These are phyloP conservation scores for Aspergillaceae sp. DNA, from an alignment of 2,329 filamentous ascomycete species.

Conservation along the genomic window DNA sequence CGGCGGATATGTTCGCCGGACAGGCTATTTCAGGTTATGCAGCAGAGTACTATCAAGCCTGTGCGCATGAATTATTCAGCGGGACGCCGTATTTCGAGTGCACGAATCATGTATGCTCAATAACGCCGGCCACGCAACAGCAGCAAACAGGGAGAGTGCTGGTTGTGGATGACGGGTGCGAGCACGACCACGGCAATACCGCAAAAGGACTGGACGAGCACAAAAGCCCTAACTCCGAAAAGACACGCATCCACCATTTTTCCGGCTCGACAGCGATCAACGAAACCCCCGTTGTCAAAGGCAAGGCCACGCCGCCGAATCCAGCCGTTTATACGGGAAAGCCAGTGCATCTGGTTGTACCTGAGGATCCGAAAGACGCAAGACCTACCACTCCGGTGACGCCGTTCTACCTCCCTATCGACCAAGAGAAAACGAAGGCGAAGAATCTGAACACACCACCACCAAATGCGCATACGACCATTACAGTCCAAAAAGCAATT, in stretches of 20 bases:
- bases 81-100: slow-evolving; percentile 37
- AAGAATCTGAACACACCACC: neutral
- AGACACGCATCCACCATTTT: too few relatives aligned
- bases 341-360: too few relatives aligned
- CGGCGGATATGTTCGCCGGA: slow-evolving; percentile 19
- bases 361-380: too few relatives aligned
- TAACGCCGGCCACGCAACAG: slow-evolving; percentile 15
- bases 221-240: too few relatives aligned
- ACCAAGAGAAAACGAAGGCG: too few relatives aligned
- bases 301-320: too few relatives aligned
- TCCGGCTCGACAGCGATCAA: slow-evolving; percentile 1
- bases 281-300: too few relatives aligned
- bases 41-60: slow-evolving; percentile 39
- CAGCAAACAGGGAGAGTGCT: too few relatives aligned
- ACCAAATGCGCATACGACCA: neutral
- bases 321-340: too few relatives aligned
- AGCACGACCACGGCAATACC: too few relatives aligned
- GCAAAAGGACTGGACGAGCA: too few relatives aligned
- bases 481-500: slow-evolving; percentile 2
- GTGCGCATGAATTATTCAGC: slow-evolving; percentile 37
- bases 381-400: neutral
- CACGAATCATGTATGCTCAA: slow-evolving; percentile 34
- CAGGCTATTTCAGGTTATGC: slow-evolving; percentile 25
- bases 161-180: too few relatives aligned
- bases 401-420: neutral